Conservation (phyloP, 192 early-diverging fungal species). For the Geranomyces michiganensis region DNA sequence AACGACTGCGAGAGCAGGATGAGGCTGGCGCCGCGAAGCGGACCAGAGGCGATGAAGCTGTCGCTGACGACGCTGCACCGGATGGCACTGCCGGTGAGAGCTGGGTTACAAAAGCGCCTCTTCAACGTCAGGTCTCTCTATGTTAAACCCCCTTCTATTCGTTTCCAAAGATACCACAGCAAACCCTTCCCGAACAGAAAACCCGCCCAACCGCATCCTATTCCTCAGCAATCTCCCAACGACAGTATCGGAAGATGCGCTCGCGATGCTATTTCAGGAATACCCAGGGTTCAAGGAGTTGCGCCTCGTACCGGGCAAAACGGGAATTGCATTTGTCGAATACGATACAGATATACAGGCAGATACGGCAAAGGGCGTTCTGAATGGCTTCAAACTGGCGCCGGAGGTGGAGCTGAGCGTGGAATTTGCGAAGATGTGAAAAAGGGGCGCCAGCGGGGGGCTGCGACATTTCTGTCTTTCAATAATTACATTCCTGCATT, state of each 20-base stretch:
- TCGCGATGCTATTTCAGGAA: slow-evolving; percentile 60
- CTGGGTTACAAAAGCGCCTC: no score
- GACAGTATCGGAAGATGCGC: slow-evolving; percentile 50
- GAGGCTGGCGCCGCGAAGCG: slow-evolving; percentile 31
- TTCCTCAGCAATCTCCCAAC: slow-evolving; percentile 38
- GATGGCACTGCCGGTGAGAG: slow-evolving; percentile 5
- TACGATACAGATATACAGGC: slow-evolving; percentile 60
- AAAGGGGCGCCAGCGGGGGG: neutral
- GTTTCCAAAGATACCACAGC: neutral
- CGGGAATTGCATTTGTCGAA: slow-evolving; percentile 71
- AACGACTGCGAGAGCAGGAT: slow-evolving; percentile 29
- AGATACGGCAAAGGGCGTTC: slow-evolving; percentile 52
- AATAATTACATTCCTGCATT: no score
- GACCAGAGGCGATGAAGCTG: slow-evolving; percentile 27
- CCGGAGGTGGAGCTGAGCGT: slow-evolving; percentile 52
- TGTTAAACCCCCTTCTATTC: no score
- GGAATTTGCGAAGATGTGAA: slow-evolving; percentile 54
- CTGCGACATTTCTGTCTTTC: no score
- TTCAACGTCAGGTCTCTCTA: no score
- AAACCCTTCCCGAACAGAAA: neutral
- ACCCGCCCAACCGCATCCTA: slow-evolving; percentile 16
- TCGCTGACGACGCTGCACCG: slow-evolving; percentile 36
- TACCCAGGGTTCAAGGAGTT: slow-evolving; percentile 71
- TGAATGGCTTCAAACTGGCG: slow-evolving; percentile 58
- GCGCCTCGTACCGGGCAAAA: slow-evolving; percentile 64